Conservation (phyloP, 148 eudicot genomes). For the Spergularia bocconei region DNA sequence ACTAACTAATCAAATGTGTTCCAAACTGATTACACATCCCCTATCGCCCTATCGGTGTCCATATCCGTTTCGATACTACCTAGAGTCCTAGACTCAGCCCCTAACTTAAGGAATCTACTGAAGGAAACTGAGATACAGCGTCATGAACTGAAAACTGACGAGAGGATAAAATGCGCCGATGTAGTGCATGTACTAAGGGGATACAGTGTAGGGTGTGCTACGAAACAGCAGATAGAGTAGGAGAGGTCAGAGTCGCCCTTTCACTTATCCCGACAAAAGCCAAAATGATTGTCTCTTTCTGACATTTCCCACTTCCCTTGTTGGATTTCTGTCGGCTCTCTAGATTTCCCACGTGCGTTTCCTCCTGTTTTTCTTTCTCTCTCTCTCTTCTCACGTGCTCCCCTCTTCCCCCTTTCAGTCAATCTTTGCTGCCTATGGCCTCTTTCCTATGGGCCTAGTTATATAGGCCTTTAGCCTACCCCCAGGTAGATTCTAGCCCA, state of each 20-base stretch:
- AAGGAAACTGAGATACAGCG: no score
- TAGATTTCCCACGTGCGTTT: conserved; percentile 23
- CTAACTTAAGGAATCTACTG: not conserved
- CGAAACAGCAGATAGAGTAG: not conserved
- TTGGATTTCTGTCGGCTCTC: conserved; percentile 25
- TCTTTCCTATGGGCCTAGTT: not conserved
- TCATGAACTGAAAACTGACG: no score
- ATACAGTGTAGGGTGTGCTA: not conserved
- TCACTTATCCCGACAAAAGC: conserved; percentile 19
- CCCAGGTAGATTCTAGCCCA: not conserved
- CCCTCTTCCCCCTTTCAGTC: not conserved
- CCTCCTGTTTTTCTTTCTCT: not conserved
- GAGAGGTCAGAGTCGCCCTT: conserved; percentile 2
- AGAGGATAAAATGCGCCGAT: no score
- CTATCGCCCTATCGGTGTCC: no score
- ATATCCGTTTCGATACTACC: no score
- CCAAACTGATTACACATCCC: no score
- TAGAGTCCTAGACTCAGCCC: no score
- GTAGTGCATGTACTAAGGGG: no score
- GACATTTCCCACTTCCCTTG: conserved; percentile 22
- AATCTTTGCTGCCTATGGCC: conserved; percentile 11
- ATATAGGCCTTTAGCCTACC: conserved; percentile 3
- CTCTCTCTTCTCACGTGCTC: conserved; percentile 20
- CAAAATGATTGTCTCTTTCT: conserved; percentile 13
- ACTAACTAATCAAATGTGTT: no score